Evolutionary conservation across 306 rosid species (phyloP), one percentile per base, ranked within the genome.

Genomic region (Astragalus membranaceus): DNA sequence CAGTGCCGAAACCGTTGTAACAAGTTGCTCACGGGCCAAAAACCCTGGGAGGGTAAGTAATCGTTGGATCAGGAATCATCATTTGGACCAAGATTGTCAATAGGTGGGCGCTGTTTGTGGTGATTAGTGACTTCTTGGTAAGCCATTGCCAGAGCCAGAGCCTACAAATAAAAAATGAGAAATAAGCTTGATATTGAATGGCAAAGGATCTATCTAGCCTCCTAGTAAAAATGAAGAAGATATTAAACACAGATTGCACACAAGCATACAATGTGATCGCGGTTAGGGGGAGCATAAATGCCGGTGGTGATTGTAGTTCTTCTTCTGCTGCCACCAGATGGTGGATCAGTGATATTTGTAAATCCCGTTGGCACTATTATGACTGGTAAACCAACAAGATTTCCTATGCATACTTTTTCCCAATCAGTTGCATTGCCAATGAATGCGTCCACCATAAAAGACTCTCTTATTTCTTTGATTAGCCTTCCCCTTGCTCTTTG

Each of bases 321-420:
- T 76, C 87, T 74, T 37, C 33, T 60, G 62, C 64, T 75, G 33
- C 76, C 84, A 8, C 51, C 43, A 0, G 84, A 15, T 42, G 85
- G 88, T 7, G 92, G 94, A 51, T 84, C 35, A 8, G 81, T 39
- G 55, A 83, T 81, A 37, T 76, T 72, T 4, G 69, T 80, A 64
- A 89, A 83, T 59, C 92, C 87, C 0, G 92, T 80, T 29, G 90
- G 89, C 76, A 87, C 82, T 56, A 89, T 86, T 5, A 87, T 74
- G 11, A 86, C 86, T 2, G 90, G 98, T 65, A 87, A 72, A 54
- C 95, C 85, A 46, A 87, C 95, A 8, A 92, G 92, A 55, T 89
- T 92, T 68, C 98, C 95, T 32, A 85, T 4, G 75, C 92, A 87
- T 36, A 92, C 87, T 81, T 75, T 87, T 78, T 92, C 98, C 98